Percentiles rank a stretch among this genome's conserved stretches.
Conservation (phyloP, 2,329 filamentous ascomycete species). For the Xylariaceae sp. region DNA sequence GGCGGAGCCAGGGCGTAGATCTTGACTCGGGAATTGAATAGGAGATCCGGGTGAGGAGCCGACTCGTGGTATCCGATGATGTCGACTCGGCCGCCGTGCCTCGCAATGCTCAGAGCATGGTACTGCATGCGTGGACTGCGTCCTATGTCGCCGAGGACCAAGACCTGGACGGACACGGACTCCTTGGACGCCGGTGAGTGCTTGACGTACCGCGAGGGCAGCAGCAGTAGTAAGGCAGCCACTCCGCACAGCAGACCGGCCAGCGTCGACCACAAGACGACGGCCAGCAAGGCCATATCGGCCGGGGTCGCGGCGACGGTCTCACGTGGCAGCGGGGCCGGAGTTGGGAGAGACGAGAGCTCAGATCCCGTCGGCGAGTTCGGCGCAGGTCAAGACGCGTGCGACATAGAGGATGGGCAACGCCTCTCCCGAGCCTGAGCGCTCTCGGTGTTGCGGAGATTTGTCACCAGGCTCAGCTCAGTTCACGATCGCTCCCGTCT, state of each 20-base stretch:
- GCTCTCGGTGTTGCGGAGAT: no score
- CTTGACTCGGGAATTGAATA: slow-evolving; percentile 58
- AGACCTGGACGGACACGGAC: slow-evolving; percentile 56
- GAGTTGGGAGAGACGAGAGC: no score
- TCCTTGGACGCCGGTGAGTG: slow-evolving; percentile 22
- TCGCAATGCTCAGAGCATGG: slow-evolving; percentile 86
- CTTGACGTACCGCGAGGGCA: slow-evolving; percentile 30
- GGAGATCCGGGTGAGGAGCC: slow-evolving; percentile 69
- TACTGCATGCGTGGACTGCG: slow-evolving; percentile 98
- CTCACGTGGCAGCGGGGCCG: no score
- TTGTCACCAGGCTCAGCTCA: no score
- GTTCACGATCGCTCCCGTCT: no score
- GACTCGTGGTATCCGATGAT: slow-evolving; percentile 88
- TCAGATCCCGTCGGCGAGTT: no score
- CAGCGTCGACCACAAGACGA: slow-evolving; percentile 17
- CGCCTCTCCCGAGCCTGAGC: no score
- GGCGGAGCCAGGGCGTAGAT: slow-evolving; percentile 64
- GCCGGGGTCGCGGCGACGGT: no score
- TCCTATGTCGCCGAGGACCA: slow-evolving; percentile 92
- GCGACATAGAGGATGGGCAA: no score
- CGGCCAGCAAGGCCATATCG: slow-evolving; percentile 18
- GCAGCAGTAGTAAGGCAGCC: slow-evolving; percentile 22
- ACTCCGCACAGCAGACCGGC: slow-evolving; percentile 23
- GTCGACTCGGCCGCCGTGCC: slow-evolving; percentile 71
- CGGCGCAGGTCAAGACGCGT: no score